A percentile compares a stretch with the other conserved stretches of the same genome.
phyloP scores from a whole-genome alignment of 1,284 basidiomycete genomes.

The Puccinia horiana region DNA sequence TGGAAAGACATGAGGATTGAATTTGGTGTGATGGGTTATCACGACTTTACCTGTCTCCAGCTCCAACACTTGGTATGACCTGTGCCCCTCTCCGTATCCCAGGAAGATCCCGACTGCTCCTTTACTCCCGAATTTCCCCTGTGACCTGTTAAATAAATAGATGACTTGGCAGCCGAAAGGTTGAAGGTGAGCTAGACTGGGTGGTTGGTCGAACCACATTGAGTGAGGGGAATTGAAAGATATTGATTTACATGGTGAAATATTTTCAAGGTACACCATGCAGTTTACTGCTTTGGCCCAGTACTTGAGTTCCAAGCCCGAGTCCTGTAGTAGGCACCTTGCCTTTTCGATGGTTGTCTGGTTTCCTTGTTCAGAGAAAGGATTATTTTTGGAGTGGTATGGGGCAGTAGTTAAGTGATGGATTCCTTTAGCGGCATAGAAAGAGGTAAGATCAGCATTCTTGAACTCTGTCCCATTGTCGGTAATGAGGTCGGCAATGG shows the following conservation, averaged over 20 bases:
- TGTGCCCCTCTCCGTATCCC: constrained; percentile 6
- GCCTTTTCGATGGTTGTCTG: neutral
- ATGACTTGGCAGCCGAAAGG: constrained; percentile 17
- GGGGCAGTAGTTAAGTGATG: too few relatives aligned
- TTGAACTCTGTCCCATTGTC: constrained; percentile 22
- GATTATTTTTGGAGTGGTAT: too few relatives aligned
- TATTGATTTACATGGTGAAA: constrained; percentile 4
- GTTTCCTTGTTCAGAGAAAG: neutral
- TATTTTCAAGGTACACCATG: neutral
- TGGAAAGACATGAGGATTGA: neutral
- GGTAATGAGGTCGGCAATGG: neutral
- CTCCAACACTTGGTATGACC: neutral
- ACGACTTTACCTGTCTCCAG: too few relatives aligned
- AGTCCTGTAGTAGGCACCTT: neutral
- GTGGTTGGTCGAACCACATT: too few relatives aligned
- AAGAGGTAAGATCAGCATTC: neutral
- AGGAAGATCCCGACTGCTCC: constrained; percentile 8
- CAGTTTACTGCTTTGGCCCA: constrained; percentile 9
- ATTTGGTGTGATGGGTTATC: too few relatives aligned
- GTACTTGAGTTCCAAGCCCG: neutral
- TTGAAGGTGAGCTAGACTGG: neutral
- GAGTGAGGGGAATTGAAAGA: neutral
- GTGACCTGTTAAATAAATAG: constrained; percentile 15
- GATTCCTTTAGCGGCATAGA: neutral
- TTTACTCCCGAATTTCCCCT: neutral